Evolutionary conservation across 2,329 filamentous ascomycete genomes (phyloP).

Genomic region (Pseudogymnoascus sp.): DNA sequence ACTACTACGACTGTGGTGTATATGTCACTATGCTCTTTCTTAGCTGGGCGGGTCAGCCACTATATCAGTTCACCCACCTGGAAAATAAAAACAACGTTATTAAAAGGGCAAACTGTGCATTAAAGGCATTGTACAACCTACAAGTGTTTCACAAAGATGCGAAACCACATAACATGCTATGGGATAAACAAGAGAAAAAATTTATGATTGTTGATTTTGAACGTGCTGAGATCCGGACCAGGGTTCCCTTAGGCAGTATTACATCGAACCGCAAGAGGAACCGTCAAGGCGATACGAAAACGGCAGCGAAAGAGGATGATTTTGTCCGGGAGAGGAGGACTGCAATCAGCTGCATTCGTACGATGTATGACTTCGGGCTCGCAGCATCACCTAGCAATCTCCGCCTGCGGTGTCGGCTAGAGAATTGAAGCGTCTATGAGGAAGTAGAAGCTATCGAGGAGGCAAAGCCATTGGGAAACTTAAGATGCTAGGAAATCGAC

Average conservation of each 20-base stretch:
- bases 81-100: constrained; percentile 11
- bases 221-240: constrained; percentile 19
- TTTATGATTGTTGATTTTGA: constrained; percentile 31
- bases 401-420: too few species aligned
- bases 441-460: neutral
- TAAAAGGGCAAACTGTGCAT: constrained; percentile 9
- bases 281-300: constrained; percentile 10
- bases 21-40: constrained; percentile 30
- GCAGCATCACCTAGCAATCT: too few species aligned
- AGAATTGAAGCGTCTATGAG: neutral
- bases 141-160: constrained; percentile 23
- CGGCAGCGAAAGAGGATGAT: constrained; percentile 15
- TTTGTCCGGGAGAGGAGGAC: constrained; percentile 14
- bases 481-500: neutral
- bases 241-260: constrained; percentile 20
- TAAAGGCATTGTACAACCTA: constrained; percentile 1
- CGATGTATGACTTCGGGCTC: neutral
- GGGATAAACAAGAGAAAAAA: constrained; percentile 17
- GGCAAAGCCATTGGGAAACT: neutral
- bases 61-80: constrained; percentile 17
- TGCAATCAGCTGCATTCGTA: neutral
- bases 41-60: constrained; percentile 26
- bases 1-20: constrained; percentile 26
- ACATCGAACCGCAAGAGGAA: constrained; percentile 22
- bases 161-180: constrained; percentile 28